These are phyloP conservation scores for Leccinum fallax DNA, from an alignment of 1,284 basidiomycete species.

Conservation along the genomic window DNA sequence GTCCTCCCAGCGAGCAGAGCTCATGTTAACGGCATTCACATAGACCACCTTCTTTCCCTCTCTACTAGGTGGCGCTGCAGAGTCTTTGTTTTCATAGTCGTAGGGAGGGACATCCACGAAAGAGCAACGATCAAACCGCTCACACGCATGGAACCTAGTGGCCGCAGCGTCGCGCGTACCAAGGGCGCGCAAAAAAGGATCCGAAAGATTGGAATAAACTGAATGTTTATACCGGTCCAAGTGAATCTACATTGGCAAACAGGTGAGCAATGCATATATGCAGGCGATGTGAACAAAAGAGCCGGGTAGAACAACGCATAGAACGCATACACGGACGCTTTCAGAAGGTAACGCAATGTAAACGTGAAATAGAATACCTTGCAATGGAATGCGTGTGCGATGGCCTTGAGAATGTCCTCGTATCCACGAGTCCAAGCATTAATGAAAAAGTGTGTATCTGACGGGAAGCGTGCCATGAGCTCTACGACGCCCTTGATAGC, in stretches of 20 bases:
- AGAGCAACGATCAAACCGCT: constrained; percentile 76
- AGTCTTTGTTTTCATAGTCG: constrained; percentile 14
- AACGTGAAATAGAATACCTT: constrained; percentile 45
- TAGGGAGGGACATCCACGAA: constrained; percentile 50
- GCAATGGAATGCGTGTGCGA: constrained; percentile 64
- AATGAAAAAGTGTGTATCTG: constrained; percentile 78
- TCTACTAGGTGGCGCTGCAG: constrained; percentile 33
- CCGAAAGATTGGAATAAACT: constrained; percentile 61
- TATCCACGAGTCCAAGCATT: constrained; percentile 96
- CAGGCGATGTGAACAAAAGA: background rate
- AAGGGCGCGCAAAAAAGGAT: constrained; percentile 67
- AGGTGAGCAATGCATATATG: constrained; percentile 20
- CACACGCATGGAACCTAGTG: constrained; percentile 91
- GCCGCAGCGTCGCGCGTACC: constrained; percentile 59
- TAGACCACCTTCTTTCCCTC: constrained; percentile 66
- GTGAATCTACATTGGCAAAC: constrained; percentile 65
- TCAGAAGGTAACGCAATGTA: background rate
- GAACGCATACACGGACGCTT: background rate
- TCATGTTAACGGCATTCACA: constrained; percentile 75
- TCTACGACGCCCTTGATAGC: constrained; percentile 69
- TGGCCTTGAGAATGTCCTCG: constrained; percentile 79
- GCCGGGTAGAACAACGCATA: background rate
- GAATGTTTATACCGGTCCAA: constrained; percentile 84
- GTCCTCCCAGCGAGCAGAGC: constrained; percentile 55
- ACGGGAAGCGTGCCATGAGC: constrained; percentile 70